Evolutionary conservation across 805 yeast species (phyloP).

Genomic region (Nakazawaea wyomingensis): DNA sequence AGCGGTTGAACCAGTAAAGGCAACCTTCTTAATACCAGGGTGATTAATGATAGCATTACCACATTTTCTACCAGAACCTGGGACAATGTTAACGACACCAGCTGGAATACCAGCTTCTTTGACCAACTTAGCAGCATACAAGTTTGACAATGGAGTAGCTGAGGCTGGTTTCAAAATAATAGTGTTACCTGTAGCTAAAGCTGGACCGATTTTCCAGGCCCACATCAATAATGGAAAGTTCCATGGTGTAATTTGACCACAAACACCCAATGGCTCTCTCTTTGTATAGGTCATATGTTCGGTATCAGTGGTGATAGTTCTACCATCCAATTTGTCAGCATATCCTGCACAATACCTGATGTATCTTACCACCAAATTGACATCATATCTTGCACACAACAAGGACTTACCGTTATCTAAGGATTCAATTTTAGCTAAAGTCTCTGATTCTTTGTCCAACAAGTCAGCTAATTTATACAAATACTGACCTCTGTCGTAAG

Average conservation of each 20-base stretch:
- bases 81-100: constrained; percentile 69
- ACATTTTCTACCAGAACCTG: constrained; percentile 70
- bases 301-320: constrained; percentile 57
- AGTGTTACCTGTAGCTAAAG: constrained; percentile 72
- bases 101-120: constrained; percentile 69
- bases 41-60: constrained; percentile 70
- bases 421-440: constrained; percentile 64
- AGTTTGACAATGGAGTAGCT: constrained; percentile 70
- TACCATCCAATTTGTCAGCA: constrained; percentile 66
- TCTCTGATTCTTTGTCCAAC: constrained; percentile 57
- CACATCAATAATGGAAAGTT: constrained; percentile 79
- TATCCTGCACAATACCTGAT: constrained; percentile 69
- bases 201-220: constrained; percentile 78
- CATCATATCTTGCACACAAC: constrained; percentile 61
- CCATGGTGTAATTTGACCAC: constrained; percentile 85
- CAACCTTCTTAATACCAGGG: constrained; percentile 66
- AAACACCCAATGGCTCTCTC: constrained; percentile 75
- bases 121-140: constrained; percentile 55
- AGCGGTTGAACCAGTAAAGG: constrained; percentile 79
- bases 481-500: constrained; percentile 47
- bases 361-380: constrained; percentile 57
- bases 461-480: constrained; percentile 63
- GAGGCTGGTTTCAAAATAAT: constrained; percentile 71
- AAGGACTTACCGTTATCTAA: constrained; percentile 76
- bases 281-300: constrained; percentile 60